Base-by-base conservation (phyloP, 1,284 basidiomycete species). In the Anthracocystis panici-leucophaei region DNA sequence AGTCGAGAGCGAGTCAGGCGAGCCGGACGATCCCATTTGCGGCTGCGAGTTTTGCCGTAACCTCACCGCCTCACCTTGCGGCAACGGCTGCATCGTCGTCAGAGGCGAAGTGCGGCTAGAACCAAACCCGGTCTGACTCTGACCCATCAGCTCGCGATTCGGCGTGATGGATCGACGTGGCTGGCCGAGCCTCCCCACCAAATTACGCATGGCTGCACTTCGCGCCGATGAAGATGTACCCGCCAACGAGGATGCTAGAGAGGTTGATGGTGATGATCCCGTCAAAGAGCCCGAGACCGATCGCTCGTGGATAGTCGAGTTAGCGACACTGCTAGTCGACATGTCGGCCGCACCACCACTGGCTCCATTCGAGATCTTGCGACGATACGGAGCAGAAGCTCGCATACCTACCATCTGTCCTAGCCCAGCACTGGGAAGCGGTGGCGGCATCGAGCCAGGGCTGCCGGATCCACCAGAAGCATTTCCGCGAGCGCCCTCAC, bases 301-400 rank as follows among this genome's bases (percentile, higher is more conserved):
- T 16, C 65, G 66, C 33, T 75, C 72, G 25, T 75, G 72, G 23
- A 75, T 69, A 44, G 57, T 58, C 11, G 65, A 62, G 48, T 72
- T 61, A 18, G 59, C 69, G 6, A 72, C 53, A 25, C 56, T 66
- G 45, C 54, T 51, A 0, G 61, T 64, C 3, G 60, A 57, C 27
- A 52, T 42, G n/a, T 68, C 65, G 4, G 33, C 62, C 3, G 46
- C 53, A 6, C 65, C 72, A 21, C 62, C 59, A 18, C 45, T 51
- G 18, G 58, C 54, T 18, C 66, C 72, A 29, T 61, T 65, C 10
- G 72, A 75, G 33, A 75, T 75, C 59, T 75, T 75, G 51, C 72
- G 66, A 8, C 72, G 45, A 23, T 75, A 75, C 21, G 72, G 61
- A 44, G 72, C 62, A 2, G 72, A 75, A 20, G 72, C 72, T 0